phyloP scores from a whole-genome alignment of 495 filamentous ascomycete species.

The Penicillium silybi region DNA sequence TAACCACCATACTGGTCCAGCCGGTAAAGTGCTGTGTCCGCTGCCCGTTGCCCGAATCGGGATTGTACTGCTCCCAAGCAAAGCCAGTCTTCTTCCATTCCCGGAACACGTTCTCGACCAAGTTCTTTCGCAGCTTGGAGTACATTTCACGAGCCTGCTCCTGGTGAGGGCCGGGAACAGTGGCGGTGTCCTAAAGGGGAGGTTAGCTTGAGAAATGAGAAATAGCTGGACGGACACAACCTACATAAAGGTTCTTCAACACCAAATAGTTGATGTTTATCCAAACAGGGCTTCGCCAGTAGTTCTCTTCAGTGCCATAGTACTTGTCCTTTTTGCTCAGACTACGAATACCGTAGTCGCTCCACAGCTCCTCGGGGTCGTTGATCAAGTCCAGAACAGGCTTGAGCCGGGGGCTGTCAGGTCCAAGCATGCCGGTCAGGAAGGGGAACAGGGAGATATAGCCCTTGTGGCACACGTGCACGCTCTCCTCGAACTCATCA shows the following conservation, averaged over 20 bases:
- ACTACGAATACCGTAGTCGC: constrained; percentile 77
- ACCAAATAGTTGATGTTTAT: constrained; percentile 96
- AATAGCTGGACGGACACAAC: constrained; percentile 30
- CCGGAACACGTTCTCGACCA: constrained; percentile 84
- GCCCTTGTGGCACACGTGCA: constrained; percentile 90
- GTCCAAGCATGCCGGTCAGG: constrained; percentile 69
- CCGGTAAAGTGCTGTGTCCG: constrained; percentile 97
- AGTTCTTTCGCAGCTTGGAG: constrained; percentile 68
- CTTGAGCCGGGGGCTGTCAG: constrained; percentile 69
- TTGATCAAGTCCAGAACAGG: constrained; percentile 70
- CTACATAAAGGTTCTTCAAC: constrained; percentile 75
- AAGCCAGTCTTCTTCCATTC: constrained; percentile 90
- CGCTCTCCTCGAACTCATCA: constrained; percentile 89
- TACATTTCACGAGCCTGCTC: constrained; percentile 70
- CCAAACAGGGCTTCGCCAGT: constrained; percentile 96
- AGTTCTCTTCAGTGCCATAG: constrained; percentile 91
- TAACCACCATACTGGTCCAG: constrained; percentile 96
- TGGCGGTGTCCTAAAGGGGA: constrained; percentile 35
- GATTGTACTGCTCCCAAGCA: constrained; percentile 98
- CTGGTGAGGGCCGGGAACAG: constrained; percentile 61
- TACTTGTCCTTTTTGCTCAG: constrained; percentile 77
- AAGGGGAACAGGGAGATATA: constrained; percentile 96
- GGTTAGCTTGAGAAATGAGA: constrained; percentile 7
- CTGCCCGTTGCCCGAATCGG: constrained; percentile 86
- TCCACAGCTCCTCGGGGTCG: constrained; percentile 84